These are phyloP conservation scores for Sugiyamaella sp. DNA, from an alignment of 1,139 yeast genomes.

Conservation along the genomic window DNA sequence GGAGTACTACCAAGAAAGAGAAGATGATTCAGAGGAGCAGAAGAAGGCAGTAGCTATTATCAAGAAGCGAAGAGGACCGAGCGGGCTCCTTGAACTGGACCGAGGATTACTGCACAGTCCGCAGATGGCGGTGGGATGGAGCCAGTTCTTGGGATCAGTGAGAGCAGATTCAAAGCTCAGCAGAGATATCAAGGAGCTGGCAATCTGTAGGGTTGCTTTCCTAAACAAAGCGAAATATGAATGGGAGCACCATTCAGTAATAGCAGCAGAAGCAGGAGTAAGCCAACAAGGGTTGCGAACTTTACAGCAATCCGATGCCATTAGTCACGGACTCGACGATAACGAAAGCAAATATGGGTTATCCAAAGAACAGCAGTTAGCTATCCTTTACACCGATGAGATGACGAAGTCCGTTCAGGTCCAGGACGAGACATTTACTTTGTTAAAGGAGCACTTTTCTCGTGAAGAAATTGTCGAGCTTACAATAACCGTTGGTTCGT, in stretches of 20 bases:
- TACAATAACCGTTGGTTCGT: slow-evolving; percentile 19
- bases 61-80: slow-evolving; percentile 18
- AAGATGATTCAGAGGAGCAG: slow-evolving; percentile 4
- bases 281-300: slow-evolving; percentile 4
- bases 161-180: slow-evolving; percentile 18
- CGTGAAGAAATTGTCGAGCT: slow-evolving; percentile 21
- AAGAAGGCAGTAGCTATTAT: slow-evolving; percentile 14
- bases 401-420: slow-evolving; percentile 20
- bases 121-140: slow-evolving; percentile 23
- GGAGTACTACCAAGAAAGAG: slow-evolving; percentile 15
- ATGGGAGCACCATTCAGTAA: slow-evolving; percentile 22
- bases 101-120: slow-evolving; percentile 21
- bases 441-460: slow-evolving; percentile 13
- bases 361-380: slow-evolving; percentile 17
- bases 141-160: slow-evolving; percentile 21
- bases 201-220: slow-evolving; percentile 21
- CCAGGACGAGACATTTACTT: slow-evolving; percentile 15
- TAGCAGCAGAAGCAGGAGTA: slow-evolving; percentile 21
- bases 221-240: slow-evolving; percentile 21
- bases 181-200: slow-evolving; percentile 22
- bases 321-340: slow-evolving; percentile 5
- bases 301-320: not conserved
- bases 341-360: slow-evolving; percentile 15
- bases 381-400: slow-evolving; percentile 20
- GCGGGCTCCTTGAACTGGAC: slow-evolving; percentile 20